phyloP scores from a whole-genome alignment of 2,329 filamentous ascomycete genomes.

The Myriosclerotinia curreyana region DNA sequence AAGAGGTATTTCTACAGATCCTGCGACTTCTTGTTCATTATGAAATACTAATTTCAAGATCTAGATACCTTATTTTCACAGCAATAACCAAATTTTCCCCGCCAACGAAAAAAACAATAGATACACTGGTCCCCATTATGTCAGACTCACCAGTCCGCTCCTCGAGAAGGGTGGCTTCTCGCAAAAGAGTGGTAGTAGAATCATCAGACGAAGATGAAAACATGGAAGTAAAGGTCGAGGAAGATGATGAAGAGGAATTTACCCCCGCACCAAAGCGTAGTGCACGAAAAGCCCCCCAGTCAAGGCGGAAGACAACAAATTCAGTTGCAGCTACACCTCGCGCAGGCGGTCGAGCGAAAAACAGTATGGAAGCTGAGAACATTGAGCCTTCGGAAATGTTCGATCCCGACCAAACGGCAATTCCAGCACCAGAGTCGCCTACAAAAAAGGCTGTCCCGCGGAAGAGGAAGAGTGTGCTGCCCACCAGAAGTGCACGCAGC shows the following conservation, averaged over 20 bases:
- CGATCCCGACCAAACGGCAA: constrained; percentile 52
- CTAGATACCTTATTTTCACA: background rate
- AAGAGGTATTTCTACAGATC: background rate
- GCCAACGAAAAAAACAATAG: constrained; percentile 21
- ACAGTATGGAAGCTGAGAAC: constrained; percentile 43
- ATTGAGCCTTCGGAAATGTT: constrained; percentile 61
- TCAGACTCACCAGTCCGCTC: constrained; percentile 49
- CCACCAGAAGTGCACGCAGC: constrained; percentile 32
- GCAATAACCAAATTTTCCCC: constrained; percentile 11
- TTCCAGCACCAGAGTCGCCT: constrained; percentile 51
- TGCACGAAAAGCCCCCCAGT: constrained; percentile 51
- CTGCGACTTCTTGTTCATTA: background rate
- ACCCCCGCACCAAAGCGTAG: constrained; percentile 61
- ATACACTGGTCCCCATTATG: constrained; percentile 11
- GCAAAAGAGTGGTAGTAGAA: constrained; percentile 72
- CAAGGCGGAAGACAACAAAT: constrained; percentile 48
- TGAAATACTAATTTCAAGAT: background rate
- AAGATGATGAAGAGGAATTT: constrained; percentile 67
- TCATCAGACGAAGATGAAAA: constrained; percentile 74
- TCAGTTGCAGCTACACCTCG: constrained; percentile 32
- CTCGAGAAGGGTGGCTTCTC: constrained; percentile 57
- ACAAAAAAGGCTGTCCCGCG: constrained; percentile 56
- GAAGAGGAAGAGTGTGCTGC: constrained; percentile 63
- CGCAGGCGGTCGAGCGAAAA: constrained; percentile 44
- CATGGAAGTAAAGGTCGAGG: constrained; percentile 55